Conservation (phyloP, 345 rosid species). For the Salix koriyanagi region DNA sequence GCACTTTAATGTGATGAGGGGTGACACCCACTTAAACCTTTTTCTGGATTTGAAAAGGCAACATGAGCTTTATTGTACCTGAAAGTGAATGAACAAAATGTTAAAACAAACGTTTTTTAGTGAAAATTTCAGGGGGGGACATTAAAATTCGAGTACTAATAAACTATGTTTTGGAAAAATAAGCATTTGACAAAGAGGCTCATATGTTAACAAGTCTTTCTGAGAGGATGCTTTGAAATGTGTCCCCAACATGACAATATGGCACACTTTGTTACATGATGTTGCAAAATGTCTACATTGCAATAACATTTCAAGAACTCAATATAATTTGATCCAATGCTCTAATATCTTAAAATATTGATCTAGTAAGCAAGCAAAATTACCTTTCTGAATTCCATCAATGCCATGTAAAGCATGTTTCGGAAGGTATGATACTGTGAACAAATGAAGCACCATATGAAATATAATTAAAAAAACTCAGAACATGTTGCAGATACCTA, state of each 20-base stretch:
- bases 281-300: neutral
- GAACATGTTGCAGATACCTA: neutral
- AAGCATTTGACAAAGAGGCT: neutral
- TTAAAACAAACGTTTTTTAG: neutral
- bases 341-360: neutral
- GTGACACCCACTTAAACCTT: neutral
- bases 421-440: conserved; percentile 71
- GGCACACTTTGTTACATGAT: neutral
- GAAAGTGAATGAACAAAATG: neutral
- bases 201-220: neutral
- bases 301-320: neutral
- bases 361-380: neutral
- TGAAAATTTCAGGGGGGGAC: neutral
- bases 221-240: neutral
- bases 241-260: no score
- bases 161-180: neutral
- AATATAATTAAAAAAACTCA: neutral
- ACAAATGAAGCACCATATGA: conserved; percentile 1
- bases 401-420: conserved; percentile 70
- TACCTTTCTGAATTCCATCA: conserved; percentile 74
- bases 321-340: neutral
- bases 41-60: neutral
- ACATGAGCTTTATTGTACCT: conserved; percentile 7
- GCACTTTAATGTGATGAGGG: neutral
- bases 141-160: neutral